Evolutionary conservation across 805 yeast genomes (phyloP), one percentile per base, ranked within the genome.

Genomic region (Candida wancherniae): DNA sequence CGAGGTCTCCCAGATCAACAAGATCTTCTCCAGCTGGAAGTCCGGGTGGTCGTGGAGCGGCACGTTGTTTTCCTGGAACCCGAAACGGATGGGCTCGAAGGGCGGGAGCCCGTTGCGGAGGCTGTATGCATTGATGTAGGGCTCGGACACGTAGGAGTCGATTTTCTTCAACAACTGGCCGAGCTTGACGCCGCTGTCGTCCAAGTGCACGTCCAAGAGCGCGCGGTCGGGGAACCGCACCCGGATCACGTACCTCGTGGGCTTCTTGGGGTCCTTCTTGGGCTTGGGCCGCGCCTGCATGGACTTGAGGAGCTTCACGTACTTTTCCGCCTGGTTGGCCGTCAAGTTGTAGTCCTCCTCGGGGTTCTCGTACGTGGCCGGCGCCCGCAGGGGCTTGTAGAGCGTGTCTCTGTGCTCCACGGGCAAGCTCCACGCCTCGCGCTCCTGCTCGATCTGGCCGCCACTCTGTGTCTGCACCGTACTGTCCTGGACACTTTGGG

Each of bases 291-390:
- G 24, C 3, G 25, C 26, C 24, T 45, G 49, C 25, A 58, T 51
- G n/a, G 53, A 46, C 29, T 51, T 51, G 25, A 65, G 53, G 12
- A 57, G 37, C 28, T 57, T 53, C 28, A 58, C 63, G 41, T 65
- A 65, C 12, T 48, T 47, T 34, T 58, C 57, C 2, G 64, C 67
- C 38, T 65, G 69, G 11, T 50, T 31, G 4, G 58, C 44, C 1
- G 68, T 61, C 55, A 65, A 45, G 14, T 60, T 55, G 42, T 65
- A 65, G 39, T 65, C 70, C 21, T 54, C 59, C 11, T 63, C 69
- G 3, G 69, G 69, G 36, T 64, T 65, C 14, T 63, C 67, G 33
- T 63, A 65, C 2, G 36, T 7, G 8, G 16, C 16, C 3, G 29
- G 22, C 9, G 31, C 26, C 15, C 29, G 22, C 25, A 26, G 32